A percentile compares a stretch with the other conserved stretches of the same genome.
These are phyloP conservation scores for Exserohilum turcica DNA, from an alignment of 2,329 filamentous ascomycete species.

Conservation along the genomic window DNA sequence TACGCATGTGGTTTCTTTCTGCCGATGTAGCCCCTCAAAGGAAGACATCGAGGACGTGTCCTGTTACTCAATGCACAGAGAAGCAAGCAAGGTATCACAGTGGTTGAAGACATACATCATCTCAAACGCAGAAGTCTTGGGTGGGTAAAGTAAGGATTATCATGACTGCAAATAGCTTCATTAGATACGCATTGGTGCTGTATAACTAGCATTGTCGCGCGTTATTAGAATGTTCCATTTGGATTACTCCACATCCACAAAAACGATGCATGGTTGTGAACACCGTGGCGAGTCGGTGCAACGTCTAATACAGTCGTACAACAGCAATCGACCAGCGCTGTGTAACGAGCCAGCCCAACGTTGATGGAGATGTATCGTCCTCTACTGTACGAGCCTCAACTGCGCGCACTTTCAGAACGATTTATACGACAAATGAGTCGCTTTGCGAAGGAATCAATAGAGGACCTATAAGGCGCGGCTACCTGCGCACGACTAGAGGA, in stretches of 20 bases:
- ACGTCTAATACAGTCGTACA: background rate
- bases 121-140: slow-evolving; percentile 6
- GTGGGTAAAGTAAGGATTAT: background rate
- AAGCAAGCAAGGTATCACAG: slow-evolving; percentile 3
- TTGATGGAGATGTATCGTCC: background rate
- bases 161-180: background rate
- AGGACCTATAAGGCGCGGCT: no score
- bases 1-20: slow-evolving; percentile 6
- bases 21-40: slow-evolving; percentile 2
- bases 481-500: no score
- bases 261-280: background rate
- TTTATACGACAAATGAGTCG: no score
- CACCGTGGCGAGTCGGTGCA: background rate
- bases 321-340: background rate
- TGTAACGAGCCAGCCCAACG: background rate
- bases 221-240: background rate
- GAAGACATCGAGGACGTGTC: slow-evolving; percentile 3
- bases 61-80: slow-evolving; percentile 2
- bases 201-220: background rate
- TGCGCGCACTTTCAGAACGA: no score
- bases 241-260: background rate
- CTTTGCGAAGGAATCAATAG: no score
- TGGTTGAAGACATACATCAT: slow-evolving; percentile 7
- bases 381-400: background rate
- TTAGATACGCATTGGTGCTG: background rate